Evolutionary conservation across 306 rosid genomes (phyloP).

Genomic region (Glycine soja): DNA sequence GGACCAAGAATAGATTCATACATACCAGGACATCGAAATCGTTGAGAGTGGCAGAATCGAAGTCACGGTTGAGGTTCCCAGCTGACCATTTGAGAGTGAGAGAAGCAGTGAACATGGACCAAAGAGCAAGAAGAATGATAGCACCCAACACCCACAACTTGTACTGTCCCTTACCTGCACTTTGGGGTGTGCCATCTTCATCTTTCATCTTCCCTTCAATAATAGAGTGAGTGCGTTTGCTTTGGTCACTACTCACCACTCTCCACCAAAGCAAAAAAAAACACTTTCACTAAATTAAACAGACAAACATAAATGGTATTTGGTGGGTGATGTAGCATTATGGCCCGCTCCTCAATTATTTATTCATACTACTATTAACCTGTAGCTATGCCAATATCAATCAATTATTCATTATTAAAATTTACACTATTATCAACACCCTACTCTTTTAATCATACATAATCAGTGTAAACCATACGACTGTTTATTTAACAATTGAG

Average conservation of each 20-base stretch:
- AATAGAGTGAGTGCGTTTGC: no score
- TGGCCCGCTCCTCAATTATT: background rate
- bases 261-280: no score
- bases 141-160: slow-evolving; percentile 67
- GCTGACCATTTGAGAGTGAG: slow-evolving; percentile 74
- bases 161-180: background rate
- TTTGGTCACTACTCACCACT: no score
- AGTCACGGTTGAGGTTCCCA: slow-evolving; percentile 46
- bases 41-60: slow-evolving; percentile 36
- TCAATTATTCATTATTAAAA: background rate
- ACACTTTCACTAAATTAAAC: no score
- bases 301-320: background rate
- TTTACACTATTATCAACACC: background rate
- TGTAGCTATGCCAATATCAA: no score
- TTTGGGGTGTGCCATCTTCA: no score
- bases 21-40: no score
- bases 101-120: slow-evolving; percentile 81
- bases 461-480: no score
- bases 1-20: no score
- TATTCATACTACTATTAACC: background rate
- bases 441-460: no score
- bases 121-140: slow-evolving; percentile 64
- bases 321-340: background rate
- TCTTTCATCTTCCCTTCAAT: no score
- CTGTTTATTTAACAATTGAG: no score